A percentile compares a stretch with the other conserved stretches of the same genome.
These are phyloP conservation scores for Coemansia biformis DNA, from an alignment of 192 early-diverging fungal genomes.

Conservation along the genomic window DNA sequence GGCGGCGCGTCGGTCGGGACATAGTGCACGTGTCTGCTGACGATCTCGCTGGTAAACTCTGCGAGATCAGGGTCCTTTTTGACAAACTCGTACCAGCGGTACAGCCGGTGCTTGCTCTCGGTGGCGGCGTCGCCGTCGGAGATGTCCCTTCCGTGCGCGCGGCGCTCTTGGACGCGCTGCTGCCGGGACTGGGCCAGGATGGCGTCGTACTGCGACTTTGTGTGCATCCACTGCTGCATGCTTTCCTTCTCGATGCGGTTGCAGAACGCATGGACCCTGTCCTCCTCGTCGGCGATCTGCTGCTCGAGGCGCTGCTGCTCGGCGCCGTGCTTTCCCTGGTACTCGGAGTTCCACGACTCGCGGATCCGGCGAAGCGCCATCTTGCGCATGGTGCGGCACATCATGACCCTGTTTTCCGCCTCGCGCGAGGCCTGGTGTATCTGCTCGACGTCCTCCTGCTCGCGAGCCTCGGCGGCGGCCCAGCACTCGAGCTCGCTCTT, in stretches of 20 bases:
- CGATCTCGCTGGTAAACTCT: conserved; percentile 33
- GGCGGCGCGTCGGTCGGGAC: conserved; percentile 28
- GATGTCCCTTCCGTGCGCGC: conserved; percentile 23
- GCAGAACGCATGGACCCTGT: conserved; percentile 38
- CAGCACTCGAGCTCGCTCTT: conserved; percentile 31
- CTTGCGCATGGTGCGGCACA: conserved; percentile 43
- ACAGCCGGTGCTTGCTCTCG: conserved; percentile 1
- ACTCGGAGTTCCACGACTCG: conserved; percentile 13
- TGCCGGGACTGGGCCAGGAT: conserved; percentile 15
- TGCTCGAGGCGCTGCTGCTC: conserved; percentile 31
- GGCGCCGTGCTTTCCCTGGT: conserved; percentile 29
- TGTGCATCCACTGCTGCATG: conserved; percentile 21
- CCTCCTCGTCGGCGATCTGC: conserved; percentile 31
- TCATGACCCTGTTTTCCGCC: conserved; percentile 30
- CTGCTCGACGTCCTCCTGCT: conserved; percentile 18
- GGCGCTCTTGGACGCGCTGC: conserved; percentile 25
- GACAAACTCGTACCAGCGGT: conserved; percentile 35
- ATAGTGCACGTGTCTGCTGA: conserved; percentile 26
- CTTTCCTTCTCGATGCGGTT: conserved; percentile 32
- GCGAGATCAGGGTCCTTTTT: conserved; percentile 25
- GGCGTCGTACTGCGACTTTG: conserved; percentile 18
- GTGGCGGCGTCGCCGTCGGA: conserved; percentile 7
- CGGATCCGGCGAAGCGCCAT: conserved; percentile 38
- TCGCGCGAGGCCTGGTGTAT: conserved; percentile 19
- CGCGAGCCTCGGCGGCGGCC: conserved; percentile 22